Evolutionary conservation across 2,329 filamentous ascomycete genomes (phyloP), one percentile per base, ranked within the genome.

Genomic region (Endothia cerciana): DNA sequence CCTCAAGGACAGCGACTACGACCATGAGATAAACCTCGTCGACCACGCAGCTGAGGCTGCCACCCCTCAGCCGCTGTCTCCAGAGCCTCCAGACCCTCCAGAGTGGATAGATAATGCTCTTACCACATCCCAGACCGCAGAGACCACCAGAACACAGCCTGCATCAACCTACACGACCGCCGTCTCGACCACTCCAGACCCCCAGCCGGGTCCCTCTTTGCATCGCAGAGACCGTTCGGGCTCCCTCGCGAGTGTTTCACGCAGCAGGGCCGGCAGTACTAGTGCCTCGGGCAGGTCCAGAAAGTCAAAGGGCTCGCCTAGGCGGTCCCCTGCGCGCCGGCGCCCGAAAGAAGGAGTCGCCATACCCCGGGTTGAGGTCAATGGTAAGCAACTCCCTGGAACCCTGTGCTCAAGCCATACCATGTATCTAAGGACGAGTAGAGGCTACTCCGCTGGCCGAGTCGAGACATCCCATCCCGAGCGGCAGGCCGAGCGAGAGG

Each of bases 11-110:
- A 80, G 78, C 74, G 87, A 90, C 71, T 90, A 89, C 73, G 88
- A 90, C 72, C 90, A 92, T 76, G 88, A 89, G 75, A 93, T 94
- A 73, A 78, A 75, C 70, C 85, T 94, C 45, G 81, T 91, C 70
- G 89, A 92, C 75, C 79, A 82, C 64, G 81, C 72, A 69, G 74
- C 68, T 41, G 65, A 61, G 36, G 62, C 65, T 57, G 17, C 49
- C n/a, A 63, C 55, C 19, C 49, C 67, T 10, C 65, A 62, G 45
- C 28, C 56, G 36, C 60, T 45, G 55, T 64, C 43, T 33, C 59
- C 45, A 30, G 59, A 67, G 40, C 56, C 45, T 33, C 25, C 36
- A 15, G 66, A 53, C 36, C 62, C 60, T 17, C 36, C 43, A 53
- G 56, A 55, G 17, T 40, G 36, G 43, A 57, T 41, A 30, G 45